These are phyloP conservation scores for Perkinsela sp. DNA, from an alignment of 208 protist species.

Conservation along the genomic window DNA sequence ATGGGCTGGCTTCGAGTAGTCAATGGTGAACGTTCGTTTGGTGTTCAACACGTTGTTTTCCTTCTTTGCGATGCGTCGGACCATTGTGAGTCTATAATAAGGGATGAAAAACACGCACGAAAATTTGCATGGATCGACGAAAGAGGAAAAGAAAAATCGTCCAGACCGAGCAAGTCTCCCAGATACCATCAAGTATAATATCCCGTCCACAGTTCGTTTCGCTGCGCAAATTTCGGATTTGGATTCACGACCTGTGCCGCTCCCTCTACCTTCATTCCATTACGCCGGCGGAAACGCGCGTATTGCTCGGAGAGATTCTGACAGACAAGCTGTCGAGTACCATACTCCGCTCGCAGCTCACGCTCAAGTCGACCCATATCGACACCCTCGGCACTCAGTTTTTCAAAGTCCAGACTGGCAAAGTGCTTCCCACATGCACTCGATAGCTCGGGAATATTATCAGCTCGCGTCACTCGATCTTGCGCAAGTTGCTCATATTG, in stretches of 20 bases:
- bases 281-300: neutral
- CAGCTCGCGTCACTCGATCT: neutral
- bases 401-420: neutral
- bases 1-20: slow-evolving; percentile 14
- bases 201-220: neutral
- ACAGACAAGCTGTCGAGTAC: neutral
- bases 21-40: slow-evolving; percentile 8
- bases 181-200: neutral
- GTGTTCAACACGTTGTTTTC: neutral
- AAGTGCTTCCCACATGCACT: neutral
- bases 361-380: neutral
- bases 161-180: too few relatives aligned
- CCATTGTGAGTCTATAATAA: neutral
- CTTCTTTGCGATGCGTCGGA: neutral
- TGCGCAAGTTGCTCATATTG: neutral
- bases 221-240: neutral
- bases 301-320: neutral
- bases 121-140: too few relatives aligned
- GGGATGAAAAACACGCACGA: neutral
- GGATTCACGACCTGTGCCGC: neutral
- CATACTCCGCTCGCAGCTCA: neutral
- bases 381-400: neutral
- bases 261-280: neutral
- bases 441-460: neutral
- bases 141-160: too few relatives aligned